Conservation (phyloP, 164 flowering plant genomes). For the grape (Vitis vinifera) region DNA sequence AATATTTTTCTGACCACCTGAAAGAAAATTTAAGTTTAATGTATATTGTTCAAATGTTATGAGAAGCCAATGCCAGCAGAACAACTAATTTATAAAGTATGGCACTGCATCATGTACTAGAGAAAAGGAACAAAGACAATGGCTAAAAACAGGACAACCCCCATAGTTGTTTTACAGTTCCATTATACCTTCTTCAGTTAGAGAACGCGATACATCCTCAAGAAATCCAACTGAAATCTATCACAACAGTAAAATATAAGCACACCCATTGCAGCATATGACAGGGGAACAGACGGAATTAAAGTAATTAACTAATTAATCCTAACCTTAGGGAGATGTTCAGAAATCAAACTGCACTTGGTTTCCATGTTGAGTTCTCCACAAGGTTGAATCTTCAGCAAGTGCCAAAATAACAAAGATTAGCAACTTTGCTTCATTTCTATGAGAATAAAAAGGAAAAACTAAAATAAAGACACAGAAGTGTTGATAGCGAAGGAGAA, state of each 20-base stretch:
- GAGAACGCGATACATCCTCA: conserved; percentile 36
- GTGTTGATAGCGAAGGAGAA: not conserved
- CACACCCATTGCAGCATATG: not conserved
- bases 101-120: not conserved
- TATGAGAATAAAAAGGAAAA: conserved; percentile 4
- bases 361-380: conserved; percentile 45
- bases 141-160: not conserved
- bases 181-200: conserved; percentile 30
- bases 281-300: not conserved
- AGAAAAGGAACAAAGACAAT: not conserved
- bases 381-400: conserved; percentile 52
- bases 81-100: not conserved
- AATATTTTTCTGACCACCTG: conserved; percentile 25
- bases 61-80: not conserved
- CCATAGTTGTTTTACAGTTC: not conserved
- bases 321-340: conserved; percentile 50
- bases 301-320: not conserved
- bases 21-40: conserved; percentile 1
- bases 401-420: not conserved
- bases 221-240: conserved; percentile 51
- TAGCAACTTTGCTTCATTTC: not conserved
- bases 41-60: not conserved
- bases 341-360: conserved; percentile 51
- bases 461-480: not conserved
- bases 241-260: conserved; percentile 3